Evolutionary conservation across 2,329 filamentous ascomycete species (phyloP).

Genomic region (Calonectria pseudoreteaudii): DNA sequence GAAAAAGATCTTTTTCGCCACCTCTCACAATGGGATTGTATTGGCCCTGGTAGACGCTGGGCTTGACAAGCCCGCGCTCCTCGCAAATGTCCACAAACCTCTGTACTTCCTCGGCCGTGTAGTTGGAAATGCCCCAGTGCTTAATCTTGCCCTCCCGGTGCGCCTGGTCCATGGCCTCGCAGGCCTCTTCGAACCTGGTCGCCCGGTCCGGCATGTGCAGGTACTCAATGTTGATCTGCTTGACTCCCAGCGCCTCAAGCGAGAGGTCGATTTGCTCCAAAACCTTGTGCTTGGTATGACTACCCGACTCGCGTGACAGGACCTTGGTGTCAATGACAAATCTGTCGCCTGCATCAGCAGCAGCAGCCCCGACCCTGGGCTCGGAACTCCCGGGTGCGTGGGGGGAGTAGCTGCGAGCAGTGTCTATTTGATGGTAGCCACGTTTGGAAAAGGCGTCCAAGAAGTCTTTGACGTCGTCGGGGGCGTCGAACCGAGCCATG

Average conservation of each 20-base stretch:
- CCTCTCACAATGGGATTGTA: conserved; percentile 59
- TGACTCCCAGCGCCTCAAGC: conserved; percentile 43
- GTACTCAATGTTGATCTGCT: conserved; percentile 35
- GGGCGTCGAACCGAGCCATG: conserved; percentile 40
- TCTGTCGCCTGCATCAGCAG: conserved; percentile 40
- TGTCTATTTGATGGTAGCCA: conserved; percentile 47
- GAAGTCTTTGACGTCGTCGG: conserved; percentile 41
- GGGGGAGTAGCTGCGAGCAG: conserved; percentile 47
- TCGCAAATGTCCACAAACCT: conserved; percentile 57
- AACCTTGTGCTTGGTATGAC: conserved; percentile 45
- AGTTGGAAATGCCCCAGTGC: conserved; percentile 61
- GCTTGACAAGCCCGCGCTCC: conserved; percentile 54
- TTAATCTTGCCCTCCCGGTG: conserved; percentile 57
- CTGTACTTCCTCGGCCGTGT: conserved; percentile 56
- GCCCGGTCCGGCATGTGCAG: conserved; percentile 50
- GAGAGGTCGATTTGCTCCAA: conserved; percentile 46
- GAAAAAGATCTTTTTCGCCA: conserved; percentile 57
- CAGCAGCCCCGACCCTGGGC: conserved; percentile 44
- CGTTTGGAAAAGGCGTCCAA: conserved; percentile 34
- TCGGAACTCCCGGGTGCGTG: conserved; percentile 44
- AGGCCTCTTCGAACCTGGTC: conserved; percentile 55
- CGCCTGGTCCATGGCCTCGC: conserved; percentile 55
- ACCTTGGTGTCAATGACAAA: conserved; percentile 53
- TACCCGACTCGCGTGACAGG: conserved; percentile 35
- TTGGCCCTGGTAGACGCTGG: conserved; percentile 60